Evolutionary conservation across 2,329 filamentous ascomycete genomes (phyloP).

Genomic region (Ophiostoma quercus): DNA sequence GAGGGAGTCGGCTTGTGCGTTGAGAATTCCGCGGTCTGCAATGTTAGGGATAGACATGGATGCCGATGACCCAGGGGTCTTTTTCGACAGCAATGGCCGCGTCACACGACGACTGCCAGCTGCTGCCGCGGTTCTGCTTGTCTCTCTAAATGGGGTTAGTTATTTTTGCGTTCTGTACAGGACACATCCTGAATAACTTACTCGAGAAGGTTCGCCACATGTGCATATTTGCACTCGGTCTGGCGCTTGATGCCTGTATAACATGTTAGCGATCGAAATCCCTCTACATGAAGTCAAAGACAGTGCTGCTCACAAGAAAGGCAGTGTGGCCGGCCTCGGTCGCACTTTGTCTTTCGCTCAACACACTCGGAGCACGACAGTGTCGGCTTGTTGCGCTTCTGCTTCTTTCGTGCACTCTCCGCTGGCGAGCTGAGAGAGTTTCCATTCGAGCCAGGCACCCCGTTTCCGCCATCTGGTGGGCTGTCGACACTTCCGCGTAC

Average conservation of each 20-base stretch:
- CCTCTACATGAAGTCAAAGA: not conserved
- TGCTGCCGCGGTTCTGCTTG: conserved; percentile 45
- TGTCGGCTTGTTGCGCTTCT: conserved; percentile 80
- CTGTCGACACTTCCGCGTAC: conserved; percentile 16
- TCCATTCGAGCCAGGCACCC: not conserved
- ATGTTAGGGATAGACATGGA: conserved; percentile 48
- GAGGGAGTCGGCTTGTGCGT: conserved; percentile 43
- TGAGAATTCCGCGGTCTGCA: conserved; percentile 48
- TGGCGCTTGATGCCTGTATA: conserved; percentile 58
- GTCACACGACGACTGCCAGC: conserved; percentile 51
- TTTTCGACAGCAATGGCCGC: conserved; percentile 51
- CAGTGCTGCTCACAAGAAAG: conserved; percentile 51
- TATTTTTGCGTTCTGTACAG: not conserved
- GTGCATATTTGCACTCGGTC: conserved; percentile 68
- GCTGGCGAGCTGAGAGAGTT: not conserved
- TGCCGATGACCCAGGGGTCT: conserved; percentile 36
- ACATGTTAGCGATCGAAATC: not conserved
- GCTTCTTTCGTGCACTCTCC: conserved; percentile 53
- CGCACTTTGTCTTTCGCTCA: conserved; percentile 79
- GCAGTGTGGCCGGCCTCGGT: conserved; percentile 65
- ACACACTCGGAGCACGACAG: conserved; percentile 75
- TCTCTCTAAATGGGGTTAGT: conserved; percentile 45
- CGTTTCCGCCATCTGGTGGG: not conserved
- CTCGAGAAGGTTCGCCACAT: conserved; percentile 72
- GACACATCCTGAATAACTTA: conserved; percentile 38